Evolutionary conservation across 2,329 filamentous ascomycete genomes (phyloP).

Genomic region (Simplicillium aogashimaense): DNA sequence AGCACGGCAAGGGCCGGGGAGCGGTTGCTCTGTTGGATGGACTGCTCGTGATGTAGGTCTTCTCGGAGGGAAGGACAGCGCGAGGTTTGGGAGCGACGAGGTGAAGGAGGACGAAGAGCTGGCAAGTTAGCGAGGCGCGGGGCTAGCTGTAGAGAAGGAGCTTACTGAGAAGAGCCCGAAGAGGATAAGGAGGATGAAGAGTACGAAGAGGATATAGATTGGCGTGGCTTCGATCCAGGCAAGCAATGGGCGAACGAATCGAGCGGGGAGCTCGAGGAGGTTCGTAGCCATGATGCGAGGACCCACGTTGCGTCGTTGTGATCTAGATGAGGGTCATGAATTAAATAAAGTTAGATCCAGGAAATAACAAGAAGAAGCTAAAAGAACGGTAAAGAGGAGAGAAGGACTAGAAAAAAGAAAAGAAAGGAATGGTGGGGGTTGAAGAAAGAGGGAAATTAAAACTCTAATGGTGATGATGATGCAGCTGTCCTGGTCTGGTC

Average conservation of each 20-base stretch:
- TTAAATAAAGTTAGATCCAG: no score
- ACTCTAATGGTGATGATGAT: not conserved
- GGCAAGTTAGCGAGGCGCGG: slow-evolving; percentile 5
- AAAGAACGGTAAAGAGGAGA: not conserved
- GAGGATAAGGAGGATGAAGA: slow-evolving; percentile 21
- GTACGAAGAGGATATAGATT: slow-evolving; percentile 24
- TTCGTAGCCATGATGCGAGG: slow-evolving; percentile 7
- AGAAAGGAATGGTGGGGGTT: slow-evolving; percentile 2
- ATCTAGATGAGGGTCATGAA: not conserved
- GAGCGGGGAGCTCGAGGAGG: slow-evolving; percentile 21
- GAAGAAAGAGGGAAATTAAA: not conserved
- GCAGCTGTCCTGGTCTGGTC: not conserved
- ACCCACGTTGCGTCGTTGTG: not conserved
- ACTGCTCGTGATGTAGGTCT: slow-evolving; percentile 69
- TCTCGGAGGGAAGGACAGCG: slow-evolving; percentile 64
- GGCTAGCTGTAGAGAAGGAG: not conserved
- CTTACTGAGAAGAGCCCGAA: slow-evolving; percentile 28
- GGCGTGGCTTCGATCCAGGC: slow-evolving; percentile 27
- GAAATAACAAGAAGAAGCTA: not conserved
- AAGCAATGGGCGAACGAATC: slow-evolving; percentile 23
- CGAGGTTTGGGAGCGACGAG: slow-evolving; percentile 76
- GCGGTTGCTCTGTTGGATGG: slow-evolving; percentile 34
- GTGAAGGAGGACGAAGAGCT: slow-evolving; percentile 57
- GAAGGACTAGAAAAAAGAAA: slow-evolving; percentile 1
- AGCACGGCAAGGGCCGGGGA: slow-evolving; percentile 61